Evolutionary conservation across 2,329 filamentous ascomycete genomes (phyloP), one percentile per base, ranked within the genome.

Genomic region (Thermothelomyces thermophilus): DNA sequence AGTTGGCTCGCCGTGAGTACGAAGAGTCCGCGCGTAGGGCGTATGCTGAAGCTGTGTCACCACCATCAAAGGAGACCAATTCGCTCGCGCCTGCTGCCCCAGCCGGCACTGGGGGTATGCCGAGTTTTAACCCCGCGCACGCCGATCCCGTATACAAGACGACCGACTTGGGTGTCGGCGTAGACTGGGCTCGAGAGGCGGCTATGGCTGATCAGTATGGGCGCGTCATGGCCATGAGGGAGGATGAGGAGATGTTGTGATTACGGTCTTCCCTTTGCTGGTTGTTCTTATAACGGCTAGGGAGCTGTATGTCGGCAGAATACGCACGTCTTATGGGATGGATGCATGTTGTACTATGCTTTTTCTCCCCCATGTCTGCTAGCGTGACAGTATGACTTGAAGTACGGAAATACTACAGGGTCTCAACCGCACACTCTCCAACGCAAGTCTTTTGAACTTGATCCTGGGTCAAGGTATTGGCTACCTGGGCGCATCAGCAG

Each of bases 171-270:
- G 59, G 66, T 46, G 63, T 65, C 11, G 5, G 65, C 46, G 64
- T 65, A 17, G 4, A 67, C 52, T 76, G 66, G 64, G 68, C 69
- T 50, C 67, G 69, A 48, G 74, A 76, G 24, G 49, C 46, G 10
- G 50, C 44, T 3, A 84, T 86, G 82, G 83, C 84, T 61, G 75
- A 84, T 56, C 80, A 83, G 63, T 87, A 87, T 57, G 83, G 83
- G 0, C 74, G 77, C 19, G 80, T 75, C 41, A 61, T 65, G 59
- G 56, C 48, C 4, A 48, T 50, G 51, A 52, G 56, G 52, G 53
- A 50, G n/a, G 57, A 60, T 49, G 54, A 58, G 47, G 58, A 60
- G 51, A 61, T 61, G 59, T 36, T 56, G 11, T 59, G 45, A 56
- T 5, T 26, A 26, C n/a, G n/a, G 24, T 9, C 24, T 26, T 5